phyloP scores from a whole-genome alignment of 2,329 filamentous ascomycete species.

The Aspergillus viridinutans region DNA sequence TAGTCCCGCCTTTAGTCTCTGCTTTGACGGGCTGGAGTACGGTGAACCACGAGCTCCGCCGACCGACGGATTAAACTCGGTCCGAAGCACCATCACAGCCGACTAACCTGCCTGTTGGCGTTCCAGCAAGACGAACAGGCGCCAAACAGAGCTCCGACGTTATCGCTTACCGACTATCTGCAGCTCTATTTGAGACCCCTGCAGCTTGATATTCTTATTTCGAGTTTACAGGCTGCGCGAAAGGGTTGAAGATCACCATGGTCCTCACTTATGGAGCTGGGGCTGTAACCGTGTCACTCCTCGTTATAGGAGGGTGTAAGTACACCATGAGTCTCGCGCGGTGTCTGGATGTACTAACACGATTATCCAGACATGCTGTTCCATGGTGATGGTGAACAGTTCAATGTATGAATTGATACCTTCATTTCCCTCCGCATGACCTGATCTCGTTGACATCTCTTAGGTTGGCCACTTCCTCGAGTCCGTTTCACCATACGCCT shows the following conservation, averaged over 20 bases:
- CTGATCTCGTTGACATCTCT: constrained; percentile 17
- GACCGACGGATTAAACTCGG: constrained; percentile 27
- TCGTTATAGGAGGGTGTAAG: constrained; percentile 76
- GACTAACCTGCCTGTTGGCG: constrained; percentile 5
- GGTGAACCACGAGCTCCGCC: constrained; percentile 3
- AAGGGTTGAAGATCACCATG: constrained; percentile 50
- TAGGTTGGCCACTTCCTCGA: constrained; percentile 92
- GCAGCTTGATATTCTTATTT: constrained; percentile 15
- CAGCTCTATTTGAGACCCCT: constrained; percentile 17
- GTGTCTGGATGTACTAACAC: constrained; percentile 14
- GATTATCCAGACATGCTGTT: constrained; percentile 84
- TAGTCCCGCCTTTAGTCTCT: neutral
- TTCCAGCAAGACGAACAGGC: constrained; percentile 1
- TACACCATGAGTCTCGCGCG: constrained; percentile 10
- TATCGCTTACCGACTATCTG: constrained; percentile 1
- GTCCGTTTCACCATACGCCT: constrained; percentile 87
- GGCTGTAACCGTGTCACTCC: constrained; percentile 63
- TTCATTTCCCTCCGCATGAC: constrained; percentile 5
- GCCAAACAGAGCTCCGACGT: constrained; percentile 13
- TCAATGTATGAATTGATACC: constrained; percentile 65
- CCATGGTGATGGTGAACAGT: constrained; percentile 89
- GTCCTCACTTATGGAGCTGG: constrained; percentile 68
- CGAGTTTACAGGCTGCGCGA: constrained; percentile 9
- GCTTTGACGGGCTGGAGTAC: neutral
- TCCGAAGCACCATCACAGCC: constrained; percentile 17